Percentiles rank a stretch among this genome's conserved stretches.
These are phyloP conservation scores for Cystofilobasidium bisporidii DNA, from an alignment of 768 basidiomycete species.

Conservation along the genomic window DNA sequence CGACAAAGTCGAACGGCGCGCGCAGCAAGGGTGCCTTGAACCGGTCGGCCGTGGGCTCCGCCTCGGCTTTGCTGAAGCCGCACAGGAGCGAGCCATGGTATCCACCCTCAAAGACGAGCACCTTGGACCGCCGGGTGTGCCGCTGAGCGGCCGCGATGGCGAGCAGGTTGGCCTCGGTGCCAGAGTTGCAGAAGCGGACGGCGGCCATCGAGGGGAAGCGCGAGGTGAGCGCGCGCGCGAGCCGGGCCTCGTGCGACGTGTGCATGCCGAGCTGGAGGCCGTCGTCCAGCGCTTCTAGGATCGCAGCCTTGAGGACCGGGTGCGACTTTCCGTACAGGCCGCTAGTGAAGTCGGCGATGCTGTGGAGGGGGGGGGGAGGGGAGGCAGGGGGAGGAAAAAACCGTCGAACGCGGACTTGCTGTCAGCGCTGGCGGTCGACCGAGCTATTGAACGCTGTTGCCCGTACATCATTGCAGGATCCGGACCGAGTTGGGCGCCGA, in stretches of 20 bases:
- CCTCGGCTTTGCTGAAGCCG: neutral
- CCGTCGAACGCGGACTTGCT: neutral
- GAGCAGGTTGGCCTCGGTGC: conserved; percentile 30
- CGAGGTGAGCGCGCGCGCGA: conserved; percentile 21
- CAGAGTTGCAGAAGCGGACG: conserved; percentile 31
- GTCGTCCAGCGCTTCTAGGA: conserved; percentile 25
- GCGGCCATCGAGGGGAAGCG: conserved; percentile 30
- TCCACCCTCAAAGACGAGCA: conserved; percentile 29
- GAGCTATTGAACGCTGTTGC: too few species aligned
- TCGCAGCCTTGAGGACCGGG: conserved; percentile 27
- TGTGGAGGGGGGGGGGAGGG: neutral
- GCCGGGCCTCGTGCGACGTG: conserved; percentile 21
- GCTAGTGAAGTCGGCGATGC: conserved; percentile 26
- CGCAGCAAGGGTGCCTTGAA: conserved; percentile 4
- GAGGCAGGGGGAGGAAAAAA: neutral
- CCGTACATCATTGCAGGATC: too few species aligned
- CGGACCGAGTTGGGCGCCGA: too few species aligned
- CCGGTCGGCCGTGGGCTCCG: neutral
- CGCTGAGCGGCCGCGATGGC: conserved; percentile 25
- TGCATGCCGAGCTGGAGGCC: conserved; percentile 32
- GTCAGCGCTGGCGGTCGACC: too few species aligned
- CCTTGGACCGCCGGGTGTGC: conserved; percentile 25
- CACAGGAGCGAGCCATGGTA: conserved; percentile 30
- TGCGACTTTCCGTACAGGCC: conserved; percentile 31
- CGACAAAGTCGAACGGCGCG: conserved; percentile 27